Evolutionary conservation across 257 asterid genomes (phyloP).

Genomic region (Fraxinus anomala): DNA sequence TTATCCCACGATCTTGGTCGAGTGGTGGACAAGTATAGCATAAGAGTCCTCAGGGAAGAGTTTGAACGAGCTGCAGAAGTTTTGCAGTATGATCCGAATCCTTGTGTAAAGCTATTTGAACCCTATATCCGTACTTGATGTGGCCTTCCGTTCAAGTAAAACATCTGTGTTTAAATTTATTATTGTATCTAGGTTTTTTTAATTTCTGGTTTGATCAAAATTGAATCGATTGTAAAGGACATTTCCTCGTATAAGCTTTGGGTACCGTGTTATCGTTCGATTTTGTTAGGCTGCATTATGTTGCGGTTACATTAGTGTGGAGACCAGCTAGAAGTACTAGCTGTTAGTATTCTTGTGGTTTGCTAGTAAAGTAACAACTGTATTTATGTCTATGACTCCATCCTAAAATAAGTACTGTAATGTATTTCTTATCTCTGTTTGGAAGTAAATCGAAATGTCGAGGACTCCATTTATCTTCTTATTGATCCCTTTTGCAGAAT

Average conservation of each 20-base stretch:
- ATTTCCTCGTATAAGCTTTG: constrained; percentile 9
- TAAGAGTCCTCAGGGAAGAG: constrained; percentile 87
- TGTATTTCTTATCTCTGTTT: not conserved
- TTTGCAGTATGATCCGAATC: constrained; percentile 69
- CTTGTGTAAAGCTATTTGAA: constrained; percentile 64
- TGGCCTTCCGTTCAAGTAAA: not conserved
- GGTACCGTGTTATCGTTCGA: constrained; percentile 16
- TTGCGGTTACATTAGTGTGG: not conserved
- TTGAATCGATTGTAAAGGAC: constrained; percentile 5
- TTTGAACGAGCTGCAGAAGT: constrained; percentile 94
- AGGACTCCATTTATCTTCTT: too few species aligned
- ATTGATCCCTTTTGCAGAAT: too few species aligned
- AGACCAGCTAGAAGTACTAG: not conserved
- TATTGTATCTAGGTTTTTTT: constrained; percentile 7
- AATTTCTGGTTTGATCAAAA: not conserved
- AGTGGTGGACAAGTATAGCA: constrained; percentile 84
- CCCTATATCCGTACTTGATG: constrained; percentile 66
- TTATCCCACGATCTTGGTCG: constrained; percentile 89
- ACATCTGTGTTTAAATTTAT: not conserved
- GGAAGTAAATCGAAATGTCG: not conserved
- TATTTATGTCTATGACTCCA: not conserved
- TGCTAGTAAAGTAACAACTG: not conserved
- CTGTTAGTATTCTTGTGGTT: not conserved
- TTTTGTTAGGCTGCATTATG: constrained; percentile 3
- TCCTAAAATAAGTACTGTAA: not conserved